Base-by-base conservation (phyloP, 108 stramenopile genomes). In the Skeletonema costatum region DNA sequence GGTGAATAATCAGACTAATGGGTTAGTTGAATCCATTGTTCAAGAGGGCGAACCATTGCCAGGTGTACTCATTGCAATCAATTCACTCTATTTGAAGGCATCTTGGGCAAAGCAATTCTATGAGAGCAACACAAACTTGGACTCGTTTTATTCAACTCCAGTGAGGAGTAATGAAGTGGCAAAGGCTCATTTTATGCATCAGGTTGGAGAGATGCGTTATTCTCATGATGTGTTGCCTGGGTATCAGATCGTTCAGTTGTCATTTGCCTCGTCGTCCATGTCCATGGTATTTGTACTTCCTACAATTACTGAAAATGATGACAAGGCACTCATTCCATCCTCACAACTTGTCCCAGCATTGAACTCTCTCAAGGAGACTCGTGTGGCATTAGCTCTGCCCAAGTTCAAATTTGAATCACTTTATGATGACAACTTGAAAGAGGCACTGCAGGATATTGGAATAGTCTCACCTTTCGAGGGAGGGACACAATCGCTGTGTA, bases 321-420 rank as follows among this genome's bases (percentile, higher is more conserved):
- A 50, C 21, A 66, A 31, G 8, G 25, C 31, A 32, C 25, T 29
- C 5, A 46, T 74, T 32, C 8, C 11, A 32, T 56, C 71, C 9
- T 53, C 32, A 11, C 44, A 59, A 29, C 30, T 83, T 5, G 16
- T 83, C 11, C 13, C 58, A 21, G 72, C 77, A 4, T 39, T 83
- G 77, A 21, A 44, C 2, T 60, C 29, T 30, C 48, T 83, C 35
- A 12, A 46, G 60, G 36, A 25, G 21, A 78, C 82, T 36, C 41
- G 73, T 29, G 73, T 83, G 12, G 82, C 82, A 50, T 16, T 83
- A 13, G 72, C 82, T 17, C 32, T 83, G 4, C 82, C 82, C 19
- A 83, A 83, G 60, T 83, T 83, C 58, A 74, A 78, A 66, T 83
- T 78, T 48, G 72, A 78, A 42, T 78, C 82, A 12, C 58, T 32